Percentiles rank a stretch among this genome's conserved stretches.
These are phyloP conservation scores for Achlya hypogyna DNA, from an alignment of 352 stramenopile species.

Conservation along the genomic window DNA sequence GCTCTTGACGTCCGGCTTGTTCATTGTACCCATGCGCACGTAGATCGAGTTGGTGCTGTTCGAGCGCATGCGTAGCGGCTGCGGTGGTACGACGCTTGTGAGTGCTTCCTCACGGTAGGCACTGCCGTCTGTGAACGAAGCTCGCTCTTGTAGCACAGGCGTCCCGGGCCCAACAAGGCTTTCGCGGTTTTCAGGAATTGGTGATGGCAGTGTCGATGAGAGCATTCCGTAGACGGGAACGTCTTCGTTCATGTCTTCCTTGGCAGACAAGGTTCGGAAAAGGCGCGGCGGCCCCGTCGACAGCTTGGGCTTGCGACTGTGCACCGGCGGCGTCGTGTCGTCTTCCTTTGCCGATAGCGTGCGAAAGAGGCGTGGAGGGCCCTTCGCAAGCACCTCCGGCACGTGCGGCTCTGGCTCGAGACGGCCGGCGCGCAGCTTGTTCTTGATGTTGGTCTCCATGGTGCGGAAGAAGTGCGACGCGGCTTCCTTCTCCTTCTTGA, in stretches of 20 bases:
- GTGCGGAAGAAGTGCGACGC: slow-evolving; percentile 89
- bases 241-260: slow-evolving; percentile 29
- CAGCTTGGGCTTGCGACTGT: neutral
- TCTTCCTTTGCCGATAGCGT: slow-evolving; percentile 50
- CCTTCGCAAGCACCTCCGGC: neutral
- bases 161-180: neutral
- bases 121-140: neutral
- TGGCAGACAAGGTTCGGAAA: slow-evolving; percentile 37
- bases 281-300: slow-evolving; percentile 14
- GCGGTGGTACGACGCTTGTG: neutral
- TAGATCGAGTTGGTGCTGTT: slow-evolving; percentile 94
- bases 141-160: neutral
- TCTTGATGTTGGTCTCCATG: slow-evolving; percentile 95
- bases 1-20: slow-evolving; percentile 91
- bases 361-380: slow-evolving; percentile 24
- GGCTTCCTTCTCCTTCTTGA: slow-evolving; percentile 71
- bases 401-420: slow-evolving; percentile 6
- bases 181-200: neutral
- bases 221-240: neutral
- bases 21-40: slow-evolving; percentile 89
- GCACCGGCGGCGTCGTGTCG: too few relatives aligned
- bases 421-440: slow-evolving; percentile 36
- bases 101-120: neutral
- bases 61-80: slow-evolving; percentile 76
- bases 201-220: neutral